Evolutionary conservation across 2,329 filamentous ascomycete species (phyloP).

Genomic region (Microsporum ferrugineum): DNA sequence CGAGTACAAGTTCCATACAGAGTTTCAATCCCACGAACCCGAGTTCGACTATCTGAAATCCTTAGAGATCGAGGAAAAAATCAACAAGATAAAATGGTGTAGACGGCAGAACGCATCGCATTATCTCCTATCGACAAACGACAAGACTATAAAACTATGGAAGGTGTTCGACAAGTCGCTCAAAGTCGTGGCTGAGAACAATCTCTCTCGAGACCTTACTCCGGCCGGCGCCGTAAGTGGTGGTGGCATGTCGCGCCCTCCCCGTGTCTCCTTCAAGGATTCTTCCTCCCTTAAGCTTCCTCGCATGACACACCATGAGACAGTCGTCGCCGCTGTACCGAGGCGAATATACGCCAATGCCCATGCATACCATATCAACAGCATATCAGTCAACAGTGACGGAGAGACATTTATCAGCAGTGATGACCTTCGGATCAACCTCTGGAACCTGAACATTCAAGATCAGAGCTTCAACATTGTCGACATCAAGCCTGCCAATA

Average conservation of each 20-base stretch:
- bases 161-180: constrained; percentile 99
- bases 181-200: constrained; percentile 98
- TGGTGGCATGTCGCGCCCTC: constrained; percentile 63
- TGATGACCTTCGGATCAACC: constrained; percentile 91
- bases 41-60: constrained; percentile 99
- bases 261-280: constrained; percentile 64
- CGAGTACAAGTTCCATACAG: constrained; percentile 99
- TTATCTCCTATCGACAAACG: constrained; percentile 95
- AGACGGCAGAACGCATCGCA: constrained; percentile 95
- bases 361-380: constrained; percentile 99
- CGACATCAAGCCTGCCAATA: constrained; percentile 98
- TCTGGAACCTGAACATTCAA: constrained; percentile 99
- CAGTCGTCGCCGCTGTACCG: constrained; percentile 90
- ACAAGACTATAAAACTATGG: constrained; percentile 99
- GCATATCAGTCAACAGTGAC: constrained; percentile 99
- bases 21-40: constrained; percentile 98
- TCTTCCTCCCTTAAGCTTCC: constrained; percentile 81
- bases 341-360: constrained; percentile 95
- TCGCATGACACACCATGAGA: constrained; percentile 94
- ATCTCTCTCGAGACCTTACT: constrained; percentile 86
- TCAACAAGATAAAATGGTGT: constrained; percentile 99
- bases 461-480: constrained; percentile 99
- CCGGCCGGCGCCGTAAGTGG: constrained; percentile 60
- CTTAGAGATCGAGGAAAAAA: constrained; percentile 98
- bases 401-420: constrained; percentile 99